Percentiles rank a stretch among this genome's conserved stretches.
Evolutionary conservation across 2,329 filamentous ascomycete genomes (phyloP).

Genomic region (Dryadomyces quercus-mongolicae): DNA sequence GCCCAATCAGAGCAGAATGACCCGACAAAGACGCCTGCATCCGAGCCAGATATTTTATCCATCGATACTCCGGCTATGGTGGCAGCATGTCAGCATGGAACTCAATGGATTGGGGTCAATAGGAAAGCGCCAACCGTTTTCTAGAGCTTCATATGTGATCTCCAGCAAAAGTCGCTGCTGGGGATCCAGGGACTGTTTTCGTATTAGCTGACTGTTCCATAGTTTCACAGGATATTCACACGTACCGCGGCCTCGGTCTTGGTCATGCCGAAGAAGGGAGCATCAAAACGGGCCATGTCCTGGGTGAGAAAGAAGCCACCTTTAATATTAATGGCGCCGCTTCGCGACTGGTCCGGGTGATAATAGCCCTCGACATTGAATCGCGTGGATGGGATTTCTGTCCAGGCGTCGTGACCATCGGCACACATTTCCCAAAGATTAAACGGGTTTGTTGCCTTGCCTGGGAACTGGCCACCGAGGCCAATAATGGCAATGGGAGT

Average conservation of each 20-base stretch:
- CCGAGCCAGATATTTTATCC: slow-evolving; percentile 10
- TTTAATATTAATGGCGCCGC: slow-evolving; percentile 17
- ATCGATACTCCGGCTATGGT: slow-evolving; percentile 13
- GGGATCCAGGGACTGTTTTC: slow-evolving; percentile 10
- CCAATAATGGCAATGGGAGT: slow-evolving; percentile 24
- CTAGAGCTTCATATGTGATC: slow-evolving; percentile 16
- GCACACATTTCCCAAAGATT: slow-evolving; percentile 20
- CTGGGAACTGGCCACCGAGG: slow-evolving; percentile 24
- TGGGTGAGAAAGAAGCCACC: slow-evolving; percentile 20
- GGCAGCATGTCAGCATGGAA: not conserved
- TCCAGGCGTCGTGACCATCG: slow-evolving; percentile 8
- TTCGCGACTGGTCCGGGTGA: slow-evolving; percentile 12
- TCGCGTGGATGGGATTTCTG: slow-evolving; percentile 15
- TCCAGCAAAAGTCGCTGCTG: slow-evolving; percentile 13
- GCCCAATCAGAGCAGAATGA: slow-evolving; percentile 19
- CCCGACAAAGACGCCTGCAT: slow-evolving; percentile 13
- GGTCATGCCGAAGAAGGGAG: slow-evolving; percentile 20
- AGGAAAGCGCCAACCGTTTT: slow-evolving; percentile 9
- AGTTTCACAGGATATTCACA: not conserved
- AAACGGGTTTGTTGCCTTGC: slow-evolving; percentile 18
- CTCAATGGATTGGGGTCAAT: not conserved
- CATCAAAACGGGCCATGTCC: slow-evolving; percentile 13
- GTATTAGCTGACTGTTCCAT: not conserved
- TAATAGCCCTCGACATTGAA: slow-evolving; percentile 23
- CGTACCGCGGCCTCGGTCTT: slow-evolving; percentile 17